Evolutionary conservation across 2,329 filamentous ascomycete genomes (phyloP), one percentile per base, ranked within the genome.

Genomic region (Colletotrichum sp.): DNA sequence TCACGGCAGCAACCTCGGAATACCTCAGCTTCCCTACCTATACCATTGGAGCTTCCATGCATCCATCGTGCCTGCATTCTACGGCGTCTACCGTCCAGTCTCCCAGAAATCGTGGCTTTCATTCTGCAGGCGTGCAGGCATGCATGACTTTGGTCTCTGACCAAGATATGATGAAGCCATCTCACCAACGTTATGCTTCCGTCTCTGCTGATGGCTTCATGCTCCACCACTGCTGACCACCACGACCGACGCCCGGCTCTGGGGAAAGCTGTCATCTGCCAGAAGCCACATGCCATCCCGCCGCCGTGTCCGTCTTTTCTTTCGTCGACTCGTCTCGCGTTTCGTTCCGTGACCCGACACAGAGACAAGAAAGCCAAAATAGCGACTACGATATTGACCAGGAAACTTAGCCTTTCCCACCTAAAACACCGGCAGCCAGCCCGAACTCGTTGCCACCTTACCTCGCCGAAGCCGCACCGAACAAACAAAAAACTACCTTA

Each of bases 101-200:
- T 13, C 13, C 10, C 21, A 28, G 13, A 63, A 26, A 24, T 48
- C 48, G 12, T 73, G 58, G 14, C 21, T 71, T 62, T 52, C 55
- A n/a, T 34, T 36, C 36, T 65, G 48, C 36, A 38, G 36, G 36
- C 24, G 62, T 74, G 28, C 55, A 55, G 61, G 71, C 56, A 65
- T 58, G 28, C 55, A 58, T 24, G 48, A 18, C 58, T 36, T 34
- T 43, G 8, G n/a, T 8, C 24, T 28, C 43, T 48, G 7, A 36
- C 28, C 32, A 38, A 43, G 34, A 43, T 21, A 24, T 48, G 56
- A 68, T 38, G 30, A 73, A 36, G 56, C 65, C 48, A 66, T 69
- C 58, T 70, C 66, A 63, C 65, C 13, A 66, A 62, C 34, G n/a
- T 73, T 43, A 75, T 69, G 62, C 69, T 18, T 66, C 61, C 38